Base-by-base conservation (phyloP, 2,329 filamentous ascomycete genomes). In the Clathrospora elynae region DNA sequence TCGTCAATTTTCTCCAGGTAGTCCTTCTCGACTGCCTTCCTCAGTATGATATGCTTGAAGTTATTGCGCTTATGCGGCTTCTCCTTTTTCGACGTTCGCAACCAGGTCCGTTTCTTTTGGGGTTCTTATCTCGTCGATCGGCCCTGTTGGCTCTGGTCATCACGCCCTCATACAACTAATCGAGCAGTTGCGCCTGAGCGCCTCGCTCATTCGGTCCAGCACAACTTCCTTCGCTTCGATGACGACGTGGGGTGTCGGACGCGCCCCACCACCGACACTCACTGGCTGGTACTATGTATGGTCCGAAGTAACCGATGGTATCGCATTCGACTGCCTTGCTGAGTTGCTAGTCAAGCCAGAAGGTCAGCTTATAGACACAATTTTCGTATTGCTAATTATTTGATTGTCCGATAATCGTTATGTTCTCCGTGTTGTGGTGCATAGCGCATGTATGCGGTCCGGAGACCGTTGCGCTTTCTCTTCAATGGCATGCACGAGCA, bases 1-100 rank as follows among this genome's bases (percentile, higher is more conserved):
- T 51, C 35, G 40, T 55, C 50, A 19, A 59, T 55, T n/a, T 57
- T 53, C 13, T 44, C 38, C 4, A 14, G 23, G 33, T 57, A 55
- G 18, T 50, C 51, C 36, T 54, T 36, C 36, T 59, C 49, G 11
- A 56, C 46, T 25, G 42, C 51, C 24, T 43, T 57, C 20, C 51
- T 41, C 38, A 42, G 22, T 3, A 59, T 29, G 11, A 41, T 32
- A 17, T 47, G 42, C 30, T 60, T 60, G 6, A 31, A 20, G n/a
- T n/a, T n/a, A n/a, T 24, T 56, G 22, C 43, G 33, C 9, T 46
- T 43, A 13, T 54, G 53, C 11, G 42, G 46, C 31, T 59, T 57
- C 13, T 47, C 40, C 6, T 37, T 47, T 29, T n/a, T n/a, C n/a
- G n/a, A n/a, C n/a, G n/a, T 47, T 52, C 14, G 42, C 42, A 10